These are phyloP conservation scores for Gracilaria gracilis DNA, from an alignment of 23 red algal species.

Conservation along the genomic window DNA sequence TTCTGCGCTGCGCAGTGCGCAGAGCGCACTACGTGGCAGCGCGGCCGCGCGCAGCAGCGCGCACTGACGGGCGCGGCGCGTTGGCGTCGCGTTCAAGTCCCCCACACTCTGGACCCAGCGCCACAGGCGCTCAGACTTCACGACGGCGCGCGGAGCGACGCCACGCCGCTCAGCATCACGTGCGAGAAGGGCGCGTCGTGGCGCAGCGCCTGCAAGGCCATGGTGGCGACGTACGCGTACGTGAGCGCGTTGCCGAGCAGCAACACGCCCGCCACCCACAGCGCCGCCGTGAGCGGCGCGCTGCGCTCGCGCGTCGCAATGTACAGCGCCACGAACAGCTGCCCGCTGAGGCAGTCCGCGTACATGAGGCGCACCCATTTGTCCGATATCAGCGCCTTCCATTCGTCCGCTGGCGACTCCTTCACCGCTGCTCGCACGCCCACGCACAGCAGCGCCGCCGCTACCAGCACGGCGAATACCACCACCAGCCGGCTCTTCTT, in stretches of 20 bases:
- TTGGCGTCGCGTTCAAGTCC: no score
- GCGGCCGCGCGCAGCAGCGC: not conserved
- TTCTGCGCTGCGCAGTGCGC: no score
- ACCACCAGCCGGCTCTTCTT: not conserved
- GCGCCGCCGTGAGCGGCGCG: not conserved
- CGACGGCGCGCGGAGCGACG: no score
- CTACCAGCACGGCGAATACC: not conserved
- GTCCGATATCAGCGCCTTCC: not conserved
- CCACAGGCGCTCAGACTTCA: no score
- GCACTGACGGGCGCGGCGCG: no score
- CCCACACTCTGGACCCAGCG: no score
- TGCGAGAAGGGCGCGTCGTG: not conserved
- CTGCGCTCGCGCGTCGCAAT: not conserved
- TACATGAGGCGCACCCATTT: not conserved
- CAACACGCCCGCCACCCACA: not conserved
- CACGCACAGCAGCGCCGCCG: not conserved
- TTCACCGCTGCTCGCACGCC: not conserved
- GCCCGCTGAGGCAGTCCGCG: not conserved
- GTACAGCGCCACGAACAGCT: not conserved
- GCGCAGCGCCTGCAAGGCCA: not conserved
- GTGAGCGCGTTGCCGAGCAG: constrained; percentile 3
- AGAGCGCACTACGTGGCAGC: constrained; percentile 6
- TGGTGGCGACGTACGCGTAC: not conserved
- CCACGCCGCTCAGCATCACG: constrained; percentile 6
- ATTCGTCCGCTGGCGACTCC: not conserved